phyloP scores from a whole-genome alignment of 345 rosid species.

The Lumnitzera littorea region DNA sequence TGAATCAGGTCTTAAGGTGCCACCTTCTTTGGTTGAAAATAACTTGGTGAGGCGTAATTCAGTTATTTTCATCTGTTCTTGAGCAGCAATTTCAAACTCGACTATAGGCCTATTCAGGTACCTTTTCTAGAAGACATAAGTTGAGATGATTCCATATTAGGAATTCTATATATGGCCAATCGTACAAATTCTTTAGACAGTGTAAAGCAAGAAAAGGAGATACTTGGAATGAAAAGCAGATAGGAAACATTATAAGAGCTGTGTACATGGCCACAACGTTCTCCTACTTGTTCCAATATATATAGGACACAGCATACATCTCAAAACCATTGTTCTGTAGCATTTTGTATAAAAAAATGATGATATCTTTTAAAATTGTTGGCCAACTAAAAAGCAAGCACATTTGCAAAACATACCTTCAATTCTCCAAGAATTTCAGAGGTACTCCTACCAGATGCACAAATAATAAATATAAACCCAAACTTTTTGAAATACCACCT shows the following conservation, averaged over 20 bases:
- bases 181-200: background rate
- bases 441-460: constrained; percentile 71
- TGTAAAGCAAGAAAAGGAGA: too few species aligned
- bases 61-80: constrained; percentile 82
- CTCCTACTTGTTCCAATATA: too few species aligned
- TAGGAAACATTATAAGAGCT: too few species aligned
- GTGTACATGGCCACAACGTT: too few species aligned
- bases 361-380: background rate
- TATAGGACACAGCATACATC: too few species aligned
- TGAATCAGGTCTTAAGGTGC: constrained; percentile 18
- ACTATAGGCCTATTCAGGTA: constrained; percentile 65
- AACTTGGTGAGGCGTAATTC: constrained; percentile 83
- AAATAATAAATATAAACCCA: constrained; percentile 71
- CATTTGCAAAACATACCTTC: constrained; percentile 39
- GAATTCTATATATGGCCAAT: background rate
- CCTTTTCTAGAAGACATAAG: constrained; percentile 41
- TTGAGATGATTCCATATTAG: background rate
- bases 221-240: too few species aligned
- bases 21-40: constrained; percentile 33
- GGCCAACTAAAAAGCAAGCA: background rate
- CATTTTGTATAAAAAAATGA: too few species aligned
- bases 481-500: constrained; percentile 51
- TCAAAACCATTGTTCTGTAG: too few species aligned
- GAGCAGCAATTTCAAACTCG: constrained; percentile 83
- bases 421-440: constrained; percentile 64